Evolutionary conservation across 2,329 filamentous ascomycete species (phyloP).

Genomic region (Dothistroma septosporum): DNA sequence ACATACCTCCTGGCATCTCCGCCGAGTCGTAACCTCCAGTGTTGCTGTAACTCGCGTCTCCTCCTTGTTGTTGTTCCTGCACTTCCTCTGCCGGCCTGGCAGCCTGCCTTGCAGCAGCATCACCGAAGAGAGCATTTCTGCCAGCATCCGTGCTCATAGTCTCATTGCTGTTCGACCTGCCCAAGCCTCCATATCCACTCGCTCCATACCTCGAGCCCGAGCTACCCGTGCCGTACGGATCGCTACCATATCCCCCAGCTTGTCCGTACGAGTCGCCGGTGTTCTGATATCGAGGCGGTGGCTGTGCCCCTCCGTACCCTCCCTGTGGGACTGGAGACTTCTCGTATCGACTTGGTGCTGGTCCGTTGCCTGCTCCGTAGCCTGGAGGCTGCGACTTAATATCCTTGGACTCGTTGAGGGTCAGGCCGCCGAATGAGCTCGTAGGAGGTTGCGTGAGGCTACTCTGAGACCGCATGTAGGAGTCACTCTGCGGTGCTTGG

Average conservation of each 20-base stretch:
- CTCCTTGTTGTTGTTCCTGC: constrained; percentile 27
- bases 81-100: constrained; percentile 41
- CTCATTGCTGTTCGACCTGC: constrained; percentile 47
- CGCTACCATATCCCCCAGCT: constrained; percentile 48
- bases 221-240: constrained; percentile 47
- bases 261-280: constrained; percentile 37
- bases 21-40: constrained; percentile 29
- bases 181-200: constrained; percentile 56
- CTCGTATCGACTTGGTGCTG: constrained; percentile 37
- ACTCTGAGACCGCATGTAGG: constrained; percentile 28
- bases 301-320: constrained; percentile 38
- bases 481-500: constrained; percentile 24
- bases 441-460: constrained; percentile 30
- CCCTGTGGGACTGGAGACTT: constrained; percentile 45
- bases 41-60: constrained; percentile 33
- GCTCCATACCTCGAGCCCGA: constrained; percentile 42
- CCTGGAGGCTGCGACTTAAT: constrained; percentile 33
- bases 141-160: constrained; percentile 51
- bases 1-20: constrained; percentile 23
- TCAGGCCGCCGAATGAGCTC: constrained; percentile 30
- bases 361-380: constrained; percentile 23
- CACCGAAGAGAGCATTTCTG: constrained; percentile 62
- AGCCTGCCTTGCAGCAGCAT: constrained; percentile 49
- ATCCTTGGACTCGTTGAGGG: constrained; percentile 22
- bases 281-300: constrained; percentile 23